Conservation (phyloP, 495 filamentous ascomycete genomes). For the Aspergillus kassunensis region DNA sequence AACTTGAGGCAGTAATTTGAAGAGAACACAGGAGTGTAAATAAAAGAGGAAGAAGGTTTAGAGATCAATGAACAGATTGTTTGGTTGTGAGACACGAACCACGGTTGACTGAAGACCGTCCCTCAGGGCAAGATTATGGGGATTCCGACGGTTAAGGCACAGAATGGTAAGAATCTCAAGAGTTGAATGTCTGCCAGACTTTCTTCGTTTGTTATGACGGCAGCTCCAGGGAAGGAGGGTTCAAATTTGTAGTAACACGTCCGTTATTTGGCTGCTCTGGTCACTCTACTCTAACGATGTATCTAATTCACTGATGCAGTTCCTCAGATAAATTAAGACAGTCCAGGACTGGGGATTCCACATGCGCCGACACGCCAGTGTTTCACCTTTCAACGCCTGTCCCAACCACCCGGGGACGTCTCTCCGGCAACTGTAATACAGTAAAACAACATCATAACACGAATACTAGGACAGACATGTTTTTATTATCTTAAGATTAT, state of each 20-base stretch:
- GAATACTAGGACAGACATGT: not conserved
- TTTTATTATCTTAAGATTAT: not conserved
- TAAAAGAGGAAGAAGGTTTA: conserved; percentile 3
- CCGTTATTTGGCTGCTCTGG: conserved; percentile 9
- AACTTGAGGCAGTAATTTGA: conserved; percentile 11
- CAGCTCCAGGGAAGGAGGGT: not conserved
- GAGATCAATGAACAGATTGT: not conserved
- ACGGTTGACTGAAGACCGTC: conserved; percentile 8
- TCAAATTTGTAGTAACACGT: not conserved
- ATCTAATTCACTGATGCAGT: too few species aligned
- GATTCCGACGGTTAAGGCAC: not conserved
- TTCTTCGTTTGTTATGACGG: not conserved
- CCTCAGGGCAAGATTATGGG: not conserved
- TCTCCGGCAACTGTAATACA: conserved; percentile 32
- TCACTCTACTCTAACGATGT: not conserved
- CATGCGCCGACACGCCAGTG: conserved; percentile 36
- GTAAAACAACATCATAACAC: not conserved
- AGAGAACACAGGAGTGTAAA: conserved; percentile 13
- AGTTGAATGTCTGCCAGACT: not conserved
- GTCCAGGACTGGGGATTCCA: conserved; percentile 16
- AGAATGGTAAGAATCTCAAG: not conserved
- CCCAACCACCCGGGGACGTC: conserved; percentile 20
- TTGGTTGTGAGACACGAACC: conserved; percentile 17
- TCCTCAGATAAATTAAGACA: conserved; percentile 1
- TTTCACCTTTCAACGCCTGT: conserved; percentile 29